Conservation (phyloP, 2,329 filamentous ascomycete species). For the Penicillium polonicum region DNA sequence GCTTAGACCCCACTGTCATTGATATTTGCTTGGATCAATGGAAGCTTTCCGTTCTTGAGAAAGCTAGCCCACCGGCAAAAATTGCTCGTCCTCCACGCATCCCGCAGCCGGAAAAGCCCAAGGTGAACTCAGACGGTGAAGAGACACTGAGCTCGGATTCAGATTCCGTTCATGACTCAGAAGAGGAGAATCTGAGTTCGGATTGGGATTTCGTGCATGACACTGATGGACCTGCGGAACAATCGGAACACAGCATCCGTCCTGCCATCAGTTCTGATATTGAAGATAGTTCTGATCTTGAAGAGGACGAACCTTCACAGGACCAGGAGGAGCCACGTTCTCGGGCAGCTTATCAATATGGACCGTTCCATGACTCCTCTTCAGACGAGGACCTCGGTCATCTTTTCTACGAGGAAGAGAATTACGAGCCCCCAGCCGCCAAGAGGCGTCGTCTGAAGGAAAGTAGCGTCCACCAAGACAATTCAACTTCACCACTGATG, state of each 20-base stretch:
- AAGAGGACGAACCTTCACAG: no score
- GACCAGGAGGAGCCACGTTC: not conserved
- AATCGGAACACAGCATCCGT: no score
- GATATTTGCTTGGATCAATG: not conserved
- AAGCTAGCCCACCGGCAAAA: not conserved
- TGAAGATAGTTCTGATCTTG: not conserved
- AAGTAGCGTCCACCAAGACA: not conserved
- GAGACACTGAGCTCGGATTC: not conserved
- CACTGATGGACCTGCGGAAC: no score
- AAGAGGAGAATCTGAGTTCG: not conserved
- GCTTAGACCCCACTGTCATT: not conserved
- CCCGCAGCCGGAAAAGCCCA: not conserved
- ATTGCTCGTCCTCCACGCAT: not conserved
- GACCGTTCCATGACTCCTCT: not conserved
- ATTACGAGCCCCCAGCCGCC: not conserved
- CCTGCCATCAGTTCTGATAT: no score
- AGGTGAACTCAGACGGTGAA: not conserved
- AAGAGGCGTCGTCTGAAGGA: not conserved
- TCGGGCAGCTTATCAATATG: not conserved
- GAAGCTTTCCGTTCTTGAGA: not conserved
- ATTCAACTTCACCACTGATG: not conserved
- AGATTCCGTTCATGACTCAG: not conserved
- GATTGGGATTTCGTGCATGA: not conserved
- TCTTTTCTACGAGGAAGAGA: not conserved
- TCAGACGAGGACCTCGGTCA: not conserved